Base-by-base conservation (phyloP, 1,139 yeast genomes). In the Candida sojae region DNA sequence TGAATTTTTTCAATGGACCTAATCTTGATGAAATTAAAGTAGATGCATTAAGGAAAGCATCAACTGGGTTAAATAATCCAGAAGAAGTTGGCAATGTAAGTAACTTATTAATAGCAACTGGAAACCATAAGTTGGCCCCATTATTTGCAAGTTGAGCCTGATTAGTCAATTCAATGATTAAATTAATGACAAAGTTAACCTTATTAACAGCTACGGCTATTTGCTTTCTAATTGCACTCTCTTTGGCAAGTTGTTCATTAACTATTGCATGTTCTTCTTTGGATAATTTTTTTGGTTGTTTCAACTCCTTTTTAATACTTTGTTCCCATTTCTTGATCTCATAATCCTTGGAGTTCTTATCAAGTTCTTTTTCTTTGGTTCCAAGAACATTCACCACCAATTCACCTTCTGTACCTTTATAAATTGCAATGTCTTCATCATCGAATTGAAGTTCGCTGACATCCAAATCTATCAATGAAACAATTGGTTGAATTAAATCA, bases 291-390 rank as follows among this genome's bases (percentile, higher is more conserved):
- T 78, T 82, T 5, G 63, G 64, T 5, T 51, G 56, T 44, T 67
- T 66, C 48, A 90, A 74, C 61, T 89, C 93, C 55, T 83, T 83
- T 57, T 92, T 82, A 42, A 93, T 79, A 45, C 80, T 80, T 58
- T 86, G 92, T 64, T 93, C 99, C 98, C 99, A 93, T 60, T 88
- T 84, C 53, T 81, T 75, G 12, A 91, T 88, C 57, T 88, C 96
- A 61, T 88, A 89, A 59, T 91, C 97, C 60, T 83, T 89, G 3
- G 87, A 68, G 61, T 88, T 88, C 59, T 87, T 88, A 51, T 72
- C 73, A 29, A 65, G 66, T 1, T 59, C 63, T 57, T 75, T 71
- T 43, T 73, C 71, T 41, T 68, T 68, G 31, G 49, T 47, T 29
- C 60, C 63, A 45, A 88, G 68, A 3, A 88, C 84, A 58, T 88